phyloP scores from a whole-genome alignment of 2,329 filamentous ascomycete genomes.

The Sclerotinia minor region DNA sequence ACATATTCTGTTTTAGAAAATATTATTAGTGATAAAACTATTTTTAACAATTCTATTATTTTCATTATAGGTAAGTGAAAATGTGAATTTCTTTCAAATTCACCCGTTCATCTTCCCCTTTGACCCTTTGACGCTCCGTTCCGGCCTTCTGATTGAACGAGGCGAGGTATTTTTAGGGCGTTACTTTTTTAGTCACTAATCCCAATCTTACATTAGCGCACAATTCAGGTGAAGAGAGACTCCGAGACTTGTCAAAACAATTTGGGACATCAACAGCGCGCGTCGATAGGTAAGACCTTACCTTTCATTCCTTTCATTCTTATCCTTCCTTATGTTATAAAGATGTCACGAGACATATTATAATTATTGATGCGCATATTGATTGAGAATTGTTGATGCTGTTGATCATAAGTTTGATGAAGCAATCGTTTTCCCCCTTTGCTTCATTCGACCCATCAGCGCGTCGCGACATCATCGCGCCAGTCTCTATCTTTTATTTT shows the following conservation, averaged over 20 bases:
- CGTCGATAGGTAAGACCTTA: constrained; percentile 42
- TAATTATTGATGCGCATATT: constrained; percentile 17
- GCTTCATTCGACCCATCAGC: constrained; percentile 24
- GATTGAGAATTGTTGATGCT: constrained; percentile 14
- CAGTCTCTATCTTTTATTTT: constrained; percentile 20
- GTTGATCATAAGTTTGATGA: constrained; percentile 24
- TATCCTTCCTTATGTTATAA: constrained; percentile 24
- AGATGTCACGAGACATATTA: constrained; percentile 24
- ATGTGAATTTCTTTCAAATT: neutral
- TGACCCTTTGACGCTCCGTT: constrained; percentile 11
- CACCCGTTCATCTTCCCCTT: neutral
- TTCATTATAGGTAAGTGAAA: neutral
- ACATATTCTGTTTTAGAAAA: constrained; percentile 14
- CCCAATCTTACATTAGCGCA: constrained; percentile 23
- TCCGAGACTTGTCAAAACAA: constrained; percentile 25
- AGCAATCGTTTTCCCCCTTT: constrained; percentile 29
- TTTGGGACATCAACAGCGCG: constrained; percentile 31
- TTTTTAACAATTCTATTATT: neutral
- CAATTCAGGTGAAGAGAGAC: constrained; percentile 25
- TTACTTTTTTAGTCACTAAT: constrained; percentile 27
- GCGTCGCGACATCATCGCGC: constrained; percentile 25
- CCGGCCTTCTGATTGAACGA: constrained; percentile 2
- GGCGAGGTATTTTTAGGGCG: constrained; percentile 21
- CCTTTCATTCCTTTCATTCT: constrained; percentile 23
- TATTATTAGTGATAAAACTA: neutral